Evolutionary conservation across 192 early-diverging fungal genomes (phyloP), one percentile per base, ranked within the genome.

Genomic region (Coemansia sp.): DNA sequence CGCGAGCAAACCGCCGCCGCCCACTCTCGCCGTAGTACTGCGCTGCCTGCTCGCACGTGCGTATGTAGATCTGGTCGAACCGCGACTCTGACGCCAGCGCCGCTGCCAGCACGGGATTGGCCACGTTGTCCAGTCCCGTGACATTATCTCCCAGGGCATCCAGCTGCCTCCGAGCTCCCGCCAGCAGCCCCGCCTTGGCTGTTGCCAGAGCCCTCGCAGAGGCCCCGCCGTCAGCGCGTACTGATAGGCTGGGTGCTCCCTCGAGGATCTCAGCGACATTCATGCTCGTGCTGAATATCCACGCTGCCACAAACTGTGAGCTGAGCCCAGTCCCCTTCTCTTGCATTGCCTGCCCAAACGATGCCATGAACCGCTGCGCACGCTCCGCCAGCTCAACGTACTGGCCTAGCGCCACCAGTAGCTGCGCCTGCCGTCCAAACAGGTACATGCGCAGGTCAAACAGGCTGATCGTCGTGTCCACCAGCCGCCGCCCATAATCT

Each of bases 381-480:
- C 81, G 72, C 18, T 58, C 48, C 12, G 60, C 64, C 18, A 83
- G 58, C 60, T 83, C 81, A 1, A 6, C 58, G 40, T 60, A 69
- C 8, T 83, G 77, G 22, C 86, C 80, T 58, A 91, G 61, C 18
- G 82, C 83, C 18, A 92, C 81, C 15, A 97, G 70, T 48, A 99
- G 73, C 43, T 84, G 83, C 39, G 85, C 86, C 63, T 99, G 97
- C n/a, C 93, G 76, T 34, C 91, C 92, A 78, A 97, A 95, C 17
- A 99, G 74, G 73, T 99, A 99, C 56, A 93, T 86, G 54, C 95
- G 86, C 62, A 99, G 97, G 73, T 99, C 97, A 74, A 97, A 99
- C 44, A 98, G 89, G 3, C 89, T 85, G 21, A 97, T 94, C 2
- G 80, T 85, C 77, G 94, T 99, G 62, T 94, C 88, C 26, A 88